Evolutionary conservation across 1,284 basidiomycete genomes (phyloP), one percentile per base, ranked within the genome.

Genomic region (Neonothopanus nambi): DNA sequence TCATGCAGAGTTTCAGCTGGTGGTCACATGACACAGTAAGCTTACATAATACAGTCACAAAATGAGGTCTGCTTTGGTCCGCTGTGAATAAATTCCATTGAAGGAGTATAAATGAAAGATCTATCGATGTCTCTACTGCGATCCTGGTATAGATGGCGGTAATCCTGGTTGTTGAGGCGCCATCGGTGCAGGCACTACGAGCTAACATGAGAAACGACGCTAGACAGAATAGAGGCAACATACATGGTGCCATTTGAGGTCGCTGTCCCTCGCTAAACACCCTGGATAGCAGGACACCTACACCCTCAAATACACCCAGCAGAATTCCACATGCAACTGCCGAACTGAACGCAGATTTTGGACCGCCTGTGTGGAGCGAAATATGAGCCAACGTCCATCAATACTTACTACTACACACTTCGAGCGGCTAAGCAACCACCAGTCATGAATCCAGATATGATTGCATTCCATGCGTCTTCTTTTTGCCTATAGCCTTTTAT

Each of bases 401-500:
- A 46, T 47, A 24, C 24, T 42, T 4, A 50, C 15, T 42, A 50
- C 38, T 36, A 87, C 92, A 75, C 71, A 97, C 95, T 91, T 73
- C 96, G 84, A 58, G 93, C 84, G 50, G 97, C 97, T 49, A 99
- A 74, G 69, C 92, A 96, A 54, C 96, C 96, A 73, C 97, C 97
- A 24, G 96, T 98, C 83, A 97, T 84, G 78, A 99, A 99, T 40
- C 97, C 96, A 43, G 96, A 94, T 53, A 97, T 91, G 67, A 99
- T 98, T 39, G 95, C 95, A 70, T 99, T 99, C 95, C 95, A 99
- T 48, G 95, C 92, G 72, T 99, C 97, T 73, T 99, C 97, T 72
- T 99, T 99, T 78, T 99, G 96, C 67, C 97, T 79, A 77, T 86
- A 92, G 9, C 95, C 95, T 73, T 99, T 98, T 59, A 99, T 91